A percentile compares a stretch with the other conserved stretches of the same genome.
phyloP scores from a whole-genome alignment of 108 stramenopile genomes.

The Fragilariopsis cylindrus region DNA sequence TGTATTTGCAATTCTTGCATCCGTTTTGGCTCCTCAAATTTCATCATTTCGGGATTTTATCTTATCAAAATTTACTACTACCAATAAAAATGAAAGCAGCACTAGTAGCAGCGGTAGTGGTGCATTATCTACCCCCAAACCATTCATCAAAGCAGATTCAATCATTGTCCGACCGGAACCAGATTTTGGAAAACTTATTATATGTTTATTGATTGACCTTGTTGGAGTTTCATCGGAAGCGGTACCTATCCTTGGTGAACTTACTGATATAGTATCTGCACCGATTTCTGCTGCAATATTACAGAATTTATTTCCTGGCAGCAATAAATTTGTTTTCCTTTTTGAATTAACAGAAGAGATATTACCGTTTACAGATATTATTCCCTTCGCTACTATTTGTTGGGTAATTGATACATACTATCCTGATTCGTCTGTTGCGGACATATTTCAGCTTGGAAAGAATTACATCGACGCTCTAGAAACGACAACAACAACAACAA shows the following conservation, averaged over 20 bases:
- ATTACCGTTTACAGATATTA: constrained; percentile 77
- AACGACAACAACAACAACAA: background rate
- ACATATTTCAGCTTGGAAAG: constrained; percentile 46
- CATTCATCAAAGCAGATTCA: constrained; percentile 21
- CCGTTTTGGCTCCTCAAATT: constrained; percentile 40
- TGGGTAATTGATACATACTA: constrained; percentile 76
- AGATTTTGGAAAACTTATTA: constrained; percentile 62
- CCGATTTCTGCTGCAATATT: constrained; percentile 59
- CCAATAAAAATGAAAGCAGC: background rate
- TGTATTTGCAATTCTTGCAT: constrained; percentile 45
- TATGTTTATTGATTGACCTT: constrained; percentile 66
- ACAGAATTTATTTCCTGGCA: constrained; percentile 49
- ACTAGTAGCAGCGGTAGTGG: background rate
- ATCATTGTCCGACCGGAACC: constrained; percentile 18
- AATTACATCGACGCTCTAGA: constrained; percentile 16
- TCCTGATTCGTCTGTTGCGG: constrained; percentile 51
- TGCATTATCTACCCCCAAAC: background rate
- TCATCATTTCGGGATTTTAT: constrained; percentile 30
- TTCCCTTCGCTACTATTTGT: constrained; percentile 74
- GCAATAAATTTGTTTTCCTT: constrained; percentile 61
- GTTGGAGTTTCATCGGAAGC: constrained; percentile 63
- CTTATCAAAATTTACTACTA: constrained; percentile 13
- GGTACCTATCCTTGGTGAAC: constrained; percentile 65
- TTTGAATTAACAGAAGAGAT: constrained; percentile 80
- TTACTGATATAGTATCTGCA: constrained; percentile 62